Base-by-base conservation (phyloP, 169 alveolate genomes). In the Plasmodium inui region DNA sequence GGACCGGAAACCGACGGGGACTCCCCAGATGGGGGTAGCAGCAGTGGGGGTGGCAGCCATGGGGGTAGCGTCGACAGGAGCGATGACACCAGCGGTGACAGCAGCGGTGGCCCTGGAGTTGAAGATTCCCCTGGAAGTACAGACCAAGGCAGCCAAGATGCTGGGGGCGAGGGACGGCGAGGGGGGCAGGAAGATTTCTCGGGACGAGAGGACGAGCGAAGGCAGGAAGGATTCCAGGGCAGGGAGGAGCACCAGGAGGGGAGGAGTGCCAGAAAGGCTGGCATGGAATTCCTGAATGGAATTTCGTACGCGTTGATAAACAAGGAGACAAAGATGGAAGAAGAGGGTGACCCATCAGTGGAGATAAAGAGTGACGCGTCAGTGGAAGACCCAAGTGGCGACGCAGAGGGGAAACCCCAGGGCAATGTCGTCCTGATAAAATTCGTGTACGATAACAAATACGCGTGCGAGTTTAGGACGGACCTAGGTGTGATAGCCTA, bases 401-500 rank as follows among this genome's bases (percentile, higher is more conserved):
- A 74, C 32, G 32, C 74, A 12, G 19, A 32, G 53, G 61, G 79
- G 19, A 41, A 85, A 5, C 26, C 55, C 19, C 22, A 72, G 30
- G 30, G 73, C 32, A 28, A 67, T 14, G 79, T 88, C 19, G 71
- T 88, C 22, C 46, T 88, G 82, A 79, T 88, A 37, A 79, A 88
- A 39, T 88, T 88, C 71, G 34, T 88, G 17, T 88, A 88, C 50
- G 83, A 88, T 17, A 79, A 88, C 19, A 88, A 78, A 26, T 88
- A 88, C 30, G 82, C 70, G 50, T 79, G 86, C 50, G 90, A 88
- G 30, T 88, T 88, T 79, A 46, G 94, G 32, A 78, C 94, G 10
- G 94, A 88, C 53, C 17, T 88, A 26, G 94, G 94, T 32, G 94
- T 88, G n/a, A 55, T 88, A 79, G 88, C 73, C 17, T 88, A 88